Conservation (phyloP, 306 rosid genomes). For the Castanea crenata region DNA sequence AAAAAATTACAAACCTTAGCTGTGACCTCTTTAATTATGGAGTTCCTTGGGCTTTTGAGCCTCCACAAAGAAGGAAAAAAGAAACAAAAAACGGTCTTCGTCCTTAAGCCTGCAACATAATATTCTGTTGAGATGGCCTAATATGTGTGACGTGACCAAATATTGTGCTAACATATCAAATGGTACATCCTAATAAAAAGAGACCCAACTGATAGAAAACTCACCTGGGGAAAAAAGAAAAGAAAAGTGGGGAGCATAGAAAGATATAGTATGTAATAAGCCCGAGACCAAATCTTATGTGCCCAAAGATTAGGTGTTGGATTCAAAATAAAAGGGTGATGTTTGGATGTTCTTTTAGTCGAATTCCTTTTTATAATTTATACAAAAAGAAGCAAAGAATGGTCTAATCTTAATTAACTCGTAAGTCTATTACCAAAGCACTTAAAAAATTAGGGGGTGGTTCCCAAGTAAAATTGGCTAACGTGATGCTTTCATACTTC, state of each 20-base stretch:
- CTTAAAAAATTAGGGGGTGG: neutral
- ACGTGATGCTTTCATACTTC: neutral
- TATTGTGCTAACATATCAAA: neutral
- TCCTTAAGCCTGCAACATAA: neutral
- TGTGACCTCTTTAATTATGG: neutral
- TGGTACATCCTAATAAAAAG: neutral
- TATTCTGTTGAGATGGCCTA: neutral
- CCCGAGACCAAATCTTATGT: neutral
- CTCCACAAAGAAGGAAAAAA: neutral
- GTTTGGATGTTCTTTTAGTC: neutral
- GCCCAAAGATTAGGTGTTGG: neutral
- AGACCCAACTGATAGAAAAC: neutral
- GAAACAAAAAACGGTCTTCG: neutral
- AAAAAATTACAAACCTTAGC: neutral
- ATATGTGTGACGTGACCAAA: neutral
- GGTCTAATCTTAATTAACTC: neutral
- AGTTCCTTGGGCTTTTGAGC: neutral
- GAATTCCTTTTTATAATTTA: neutral
- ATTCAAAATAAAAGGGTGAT: neutral
- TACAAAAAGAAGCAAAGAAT: neutral
- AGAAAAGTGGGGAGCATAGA: neutral
- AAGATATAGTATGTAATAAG: neutral
- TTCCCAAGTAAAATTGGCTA: neutral
- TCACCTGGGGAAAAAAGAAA: neutral
- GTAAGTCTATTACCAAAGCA: neutral